Evolutionary conservation across 495 filamentous ascomycete species (phyloP).

Genomic region (Umbilicaria muhlenbergii): DNA sequence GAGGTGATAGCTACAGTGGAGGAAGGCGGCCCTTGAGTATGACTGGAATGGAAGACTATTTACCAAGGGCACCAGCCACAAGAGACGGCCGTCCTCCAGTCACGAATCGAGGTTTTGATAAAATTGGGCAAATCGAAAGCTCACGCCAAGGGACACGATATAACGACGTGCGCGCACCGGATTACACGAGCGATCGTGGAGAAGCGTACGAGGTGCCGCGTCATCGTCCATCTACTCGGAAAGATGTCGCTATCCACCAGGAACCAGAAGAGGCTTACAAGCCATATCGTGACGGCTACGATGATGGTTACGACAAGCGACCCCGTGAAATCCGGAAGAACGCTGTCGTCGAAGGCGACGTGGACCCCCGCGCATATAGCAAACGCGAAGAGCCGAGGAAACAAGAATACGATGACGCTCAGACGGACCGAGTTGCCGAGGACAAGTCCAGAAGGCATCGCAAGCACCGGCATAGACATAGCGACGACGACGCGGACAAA

Average conservation of each 20-base stretch:
- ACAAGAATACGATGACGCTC: not conserved
- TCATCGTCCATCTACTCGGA: not conserved
- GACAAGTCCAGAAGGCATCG: not conserved
- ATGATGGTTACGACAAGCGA: constrained; percentile 20
- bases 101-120: constrained; percentile 47
- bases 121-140: constrained; percentile 20
- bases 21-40: constrained; percentile 42
- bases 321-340: constrained; percentile 22
- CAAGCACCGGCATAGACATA: not conserved
- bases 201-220: constrained; percentile 4
- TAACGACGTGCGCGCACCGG: constrained; percentile 7
- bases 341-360: constrained; percentile 16
- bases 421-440: not conserved
- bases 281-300: constrained; percentile 9
- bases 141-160: constrained; percentile 6
- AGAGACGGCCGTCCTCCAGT: constrained; percentile 34
- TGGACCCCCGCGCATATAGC: constrained; percentile 13
- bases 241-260: constrained; percentile 5
- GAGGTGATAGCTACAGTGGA: constrained; percentile 34
- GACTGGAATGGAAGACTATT: constrained; percentile 41
- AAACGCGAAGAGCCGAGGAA: constrained; percentile 2
- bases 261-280: constrained; percentile 6
- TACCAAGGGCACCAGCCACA: constrained; percentile 24
- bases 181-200: constrained; percentile 8
- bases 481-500: constrained; percentile 1